Conservation (phyloP, 495 filamentous ascomycete species). For the Corynascus novoguineensis region DNA sequence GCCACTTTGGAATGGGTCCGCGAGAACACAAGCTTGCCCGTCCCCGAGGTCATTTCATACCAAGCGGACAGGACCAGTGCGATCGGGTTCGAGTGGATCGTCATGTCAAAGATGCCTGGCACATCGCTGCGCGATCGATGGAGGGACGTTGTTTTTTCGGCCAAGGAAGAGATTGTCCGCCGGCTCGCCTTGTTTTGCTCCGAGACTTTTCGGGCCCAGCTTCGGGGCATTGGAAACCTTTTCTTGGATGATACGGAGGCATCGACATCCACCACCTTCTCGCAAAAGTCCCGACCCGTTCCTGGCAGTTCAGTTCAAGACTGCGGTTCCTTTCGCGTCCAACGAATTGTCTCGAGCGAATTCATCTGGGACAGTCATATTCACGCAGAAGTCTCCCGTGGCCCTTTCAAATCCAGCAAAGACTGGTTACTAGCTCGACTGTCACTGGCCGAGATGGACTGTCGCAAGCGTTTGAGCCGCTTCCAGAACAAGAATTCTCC, state of each 20-base stretch:
- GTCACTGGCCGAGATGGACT: slow-evolving; percentile 4
- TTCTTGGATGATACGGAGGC: neutral
- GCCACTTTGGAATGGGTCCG: slow-evolving; percentile 42
- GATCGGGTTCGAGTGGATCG: slow-evolving; percentile 34
- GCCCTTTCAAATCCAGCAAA: slow-evolving; percentile 4
- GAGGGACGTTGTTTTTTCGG: slow-evolving; percentile 19
- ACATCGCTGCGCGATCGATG: slow-evolving; percentile 24
- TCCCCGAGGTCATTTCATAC: slow-evolving; percentile 41
- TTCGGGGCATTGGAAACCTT: slow-evolving; percentile 8
- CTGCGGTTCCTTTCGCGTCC: slow-evolving; percentile 1
- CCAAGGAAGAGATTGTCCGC: slow-evolving; percentile 19
- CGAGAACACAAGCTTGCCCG: slow-evolving; percentile 39
- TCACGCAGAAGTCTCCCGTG: slow-evolving; percentile 3
- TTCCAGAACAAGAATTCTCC: neutral
- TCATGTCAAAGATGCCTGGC: slow-evolving; percentile 21
- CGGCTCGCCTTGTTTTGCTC: slow-evolving; percentile 21
- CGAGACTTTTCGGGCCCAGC: slow-evolving; percentile 2
- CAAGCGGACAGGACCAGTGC: slow-evolving; percentile 34
- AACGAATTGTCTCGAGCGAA: slow-evolving; percentile 4
- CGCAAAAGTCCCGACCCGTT: neutral
- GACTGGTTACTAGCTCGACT: slow-evolving; percentile 7
- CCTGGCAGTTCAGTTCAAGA: neutral
- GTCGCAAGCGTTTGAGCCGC: slow-evolving; percentile 1
- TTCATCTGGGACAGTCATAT: slow-evolving; percentile 6
- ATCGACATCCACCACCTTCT: neutral